Conservation (phyloP, 2,329 filamentous ascomycete genomes). For the Beauveria caledonica region DNA sequence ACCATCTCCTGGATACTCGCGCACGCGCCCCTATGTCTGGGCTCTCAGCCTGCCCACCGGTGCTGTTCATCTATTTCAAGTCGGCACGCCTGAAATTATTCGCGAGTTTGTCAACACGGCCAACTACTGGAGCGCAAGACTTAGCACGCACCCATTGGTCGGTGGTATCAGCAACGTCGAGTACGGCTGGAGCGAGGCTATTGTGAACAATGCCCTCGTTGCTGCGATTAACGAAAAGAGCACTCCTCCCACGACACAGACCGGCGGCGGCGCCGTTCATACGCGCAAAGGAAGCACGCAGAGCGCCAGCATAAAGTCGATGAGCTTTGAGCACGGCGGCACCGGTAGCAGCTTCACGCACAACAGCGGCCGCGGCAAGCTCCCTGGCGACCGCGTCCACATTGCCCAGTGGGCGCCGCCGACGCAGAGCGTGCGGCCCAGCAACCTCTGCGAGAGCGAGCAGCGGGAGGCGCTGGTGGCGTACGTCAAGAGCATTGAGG, state of each 20-base stretch:
- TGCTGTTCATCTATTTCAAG: conserved; percentile 96
- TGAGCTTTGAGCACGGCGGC: conserved; percentile 52
- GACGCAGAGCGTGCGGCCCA: conserved; percentile 81
- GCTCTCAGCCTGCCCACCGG: conserved; percentile 85
- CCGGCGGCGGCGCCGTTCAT: conserved; percentile 28
- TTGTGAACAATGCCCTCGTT: conserved; percentile 58
- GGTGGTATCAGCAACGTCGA: conserved; percentile 95
- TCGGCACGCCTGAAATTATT: conserved; percentile 88
- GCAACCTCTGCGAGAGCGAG: conserved; percentile 67
- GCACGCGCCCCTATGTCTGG: conserved; percentile 85
- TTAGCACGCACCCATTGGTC: conserved; percentile 87
- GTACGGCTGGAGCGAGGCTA: conserved; percentile 87
- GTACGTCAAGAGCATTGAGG: conserved; percentile 81
- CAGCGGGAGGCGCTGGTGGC: conserved; percentile 66
- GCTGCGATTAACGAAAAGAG: conserved; percentile 42
- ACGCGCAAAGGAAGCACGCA: conserved; percentile 36
- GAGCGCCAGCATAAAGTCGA: conserved; percentile 43
- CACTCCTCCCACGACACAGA: conserved; percentile 10
- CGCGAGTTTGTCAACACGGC: conserved; percentile 89
- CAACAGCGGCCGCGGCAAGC: conserved; percentile 44
- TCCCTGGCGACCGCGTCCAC: conserved; percentile 76
- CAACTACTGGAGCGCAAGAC: conserved; percentile 94
- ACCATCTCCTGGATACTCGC: conserved; percentile 87
- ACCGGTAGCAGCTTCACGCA: conserved; percentile 39
- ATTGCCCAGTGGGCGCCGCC: conserved; percentile 88